Percentiles rank a stretch among this genome's conserved stretches.
These are phyloP conservation scores for Populus euphratica DNA, from an alignment of 345 rosid species.

Conservation along the genomic window DNA sequence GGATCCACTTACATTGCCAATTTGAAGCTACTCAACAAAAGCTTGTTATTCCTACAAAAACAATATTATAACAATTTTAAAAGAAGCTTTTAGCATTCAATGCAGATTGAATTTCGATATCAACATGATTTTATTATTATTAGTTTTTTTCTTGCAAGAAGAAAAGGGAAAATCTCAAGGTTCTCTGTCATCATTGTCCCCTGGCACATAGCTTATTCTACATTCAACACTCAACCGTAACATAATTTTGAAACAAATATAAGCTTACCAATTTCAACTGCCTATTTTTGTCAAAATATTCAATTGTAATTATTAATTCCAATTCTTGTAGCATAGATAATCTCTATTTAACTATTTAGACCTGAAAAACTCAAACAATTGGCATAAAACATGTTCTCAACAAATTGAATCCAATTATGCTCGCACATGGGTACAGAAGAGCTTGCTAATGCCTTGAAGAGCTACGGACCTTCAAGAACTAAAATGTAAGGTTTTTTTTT, in stretches of 20 bases:
- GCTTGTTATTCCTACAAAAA: neutral
- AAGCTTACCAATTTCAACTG: neutral
- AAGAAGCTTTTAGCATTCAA: neutral
- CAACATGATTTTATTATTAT: neutral
- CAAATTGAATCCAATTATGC: too few species aligned
- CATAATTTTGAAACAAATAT: neutral
- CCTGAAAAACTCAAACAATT: neutral
- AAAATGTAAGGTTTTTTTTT: too few species aligned
- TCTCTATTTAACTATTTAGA: neutral
- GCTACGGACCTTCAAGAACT: too few species aligned
- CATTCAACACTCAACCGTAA: neutral
- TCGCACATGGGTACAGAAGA: too few species aligned
- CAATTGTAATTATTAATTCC: neutral
- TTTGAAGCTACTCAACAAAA: neutral
- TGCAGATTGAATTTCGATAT: neutral
- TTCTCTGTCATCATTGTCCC: neutral
- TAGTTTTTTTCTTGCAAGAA: neutral
- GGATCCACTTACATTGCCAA: neutral
- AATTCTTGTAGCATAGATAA: neutral
- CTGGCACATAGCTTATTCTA: neutral
- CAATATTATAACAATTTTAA: too few species aligned
- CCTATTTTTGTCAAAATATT: neutral
- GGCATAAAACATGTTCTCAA: too few species aligned
- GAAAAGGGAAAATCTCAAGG: neutral
- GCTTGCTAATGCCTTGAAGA: too few species aligned